Evolutionary conservation across 208 protist species (phyloP), one percentile per base, ranked within the genome.

Genomic region (Zelonia costaricensis): DNA sequence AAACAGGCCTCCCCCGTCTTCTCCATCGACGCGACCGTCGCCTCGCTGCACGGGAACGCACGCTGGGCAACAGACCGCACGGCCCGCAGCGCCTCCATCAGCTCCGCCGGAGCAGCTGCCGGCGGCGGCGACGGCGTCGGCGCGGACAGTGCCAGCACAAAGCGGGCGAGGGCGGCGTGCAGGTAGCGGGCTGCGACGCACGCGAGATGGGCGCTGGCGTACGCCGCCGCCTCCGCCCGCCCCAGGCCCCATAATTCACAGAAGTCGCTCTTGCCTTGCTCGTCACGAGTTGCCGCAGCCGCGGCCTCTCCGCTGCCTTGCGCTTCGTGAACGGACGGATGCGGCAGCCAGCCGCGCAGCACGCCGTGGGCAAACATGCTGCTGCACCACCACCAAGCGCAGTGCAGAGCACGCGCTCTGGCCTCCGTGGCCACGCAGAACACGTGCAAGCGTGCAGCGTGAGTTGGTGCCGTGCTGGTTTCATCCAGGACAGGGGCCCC

Each of bases 331-430:
- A 20, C 3, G 40, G 49, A 55, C 49, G 42, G 42, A 8, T 4
- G 7, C 45, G 35, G 45, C 35, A 40, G 33, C 47, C 6, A 62
- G 1, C 54, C 56, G 18, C 43, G 56, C 13, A 46, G 13, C 20
- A 5, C 27, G 20, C 64, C 38, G 28, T 57, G 47, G 23, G 31
- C 56, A n/a, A 57, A 47, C 0, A 61, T 49, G 3, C 58, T 42
- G 35, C 43, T 53, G 43, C 48, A 62, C 66, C 66, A 73, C 66
- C 66, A 73, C 66, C 66, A 73, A 9, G 39, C 28, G 15, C 51
- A 62, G 18, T 73, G 66, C 16, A 62, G 22, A 6, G 45, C 4
- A 1, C 23, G 31, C 8, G 25, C 23, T 7, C 33, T 43, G 1
- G n/a, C 18, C 1, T 18, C 2, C 16, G 40, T 18, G 27, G 7